A percentile compares a stretch with the other conserved stretches of the same genome.
These are phyloP conservation scores for Phlebiopsis flavidoalba DNA, from an alignment of 768 basidiomycete species.

Conservation along the genomic window DNA sequence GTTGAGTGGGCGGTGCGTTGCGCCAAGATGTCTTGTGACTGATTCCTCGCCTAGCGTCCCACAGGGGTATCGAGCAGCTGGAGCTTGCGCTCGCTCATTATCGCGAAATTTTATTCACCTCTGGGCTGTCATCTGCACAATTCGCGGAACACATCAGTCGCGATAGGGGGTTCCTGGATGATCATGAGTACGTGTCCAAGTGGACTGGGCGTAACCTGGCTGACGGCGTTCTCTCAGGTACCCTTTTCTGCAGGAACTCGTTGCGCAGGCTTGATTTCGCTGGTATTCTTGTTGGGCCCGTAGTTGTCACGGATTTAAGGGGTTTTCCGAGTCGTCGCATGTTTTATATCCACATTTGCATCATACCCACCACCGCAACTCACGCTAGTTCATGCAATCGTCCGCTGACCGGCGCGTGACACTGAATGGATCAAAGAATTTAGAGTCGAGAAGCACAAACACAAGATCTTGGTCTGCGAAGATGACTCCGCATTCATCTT, in stretches of 20 bases:
- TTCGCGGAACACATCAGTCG: conserved; percentile 12
- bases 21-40: not conserved
- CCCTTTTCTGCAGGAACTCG: conserved; percentile 17
- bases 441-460: too few relatives aligned
- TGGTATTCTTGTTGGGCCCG: too few relatives aligned
- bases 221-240: conserved; percentile 4
- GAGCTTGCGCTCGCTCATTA: conserved; percentile 18
- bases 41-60: conserved; percentile 11
- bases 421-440: too few relatives aligned
- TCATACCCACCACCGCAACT: too few relatives aligned
- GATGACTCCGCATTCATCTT: too few relatives aligned
- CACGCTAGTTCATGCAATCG: too few relatives aligned
- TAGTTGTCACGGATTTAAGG: too few relatives aligned
- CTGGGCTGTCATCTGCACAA: conserved; percentile 14
- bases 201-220: not conserved
- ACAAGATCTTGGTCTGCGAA: too few relatives aligned
- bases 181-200: conserved; percentile 20
- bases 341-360: too few relatives aligned
- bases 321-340: too few relatives aligned
- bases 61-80: conserved; percentile 10
- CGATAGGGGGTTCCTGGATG: conserved; percentile 18
- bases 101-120: conserved; percentile 17
- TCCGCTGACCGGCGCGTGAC: too few relatives aligned
- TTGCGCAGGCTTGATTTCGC: conserved; percentile 7
- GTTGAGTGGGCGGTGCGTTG: conserved; percentile 4